phyloP scores from a whole-genome alignment of 2,329 filamentous ascomycete species.

The Cercospora berteroae region DNA sequence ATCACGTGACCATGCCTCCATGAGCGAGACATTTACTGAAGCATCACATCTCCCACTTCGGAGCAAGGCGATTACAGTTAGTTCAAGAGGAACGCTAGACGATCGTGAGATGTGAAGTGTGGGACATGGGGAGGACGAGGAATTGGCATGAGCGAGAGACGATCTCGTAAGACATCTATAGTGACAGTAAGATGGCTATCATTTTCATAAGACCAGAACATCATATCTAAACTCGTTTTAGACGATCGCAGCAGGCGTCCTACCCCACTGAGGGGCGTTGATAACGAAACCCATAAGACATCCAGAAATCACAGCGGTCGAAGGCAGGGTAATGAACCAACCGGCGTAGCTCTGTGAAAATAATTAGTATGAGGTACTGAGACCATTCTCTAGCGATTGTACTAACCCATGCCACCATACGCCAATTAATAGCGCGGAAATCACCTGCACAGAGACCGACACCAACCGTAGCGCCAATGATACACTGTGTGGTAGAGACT shows the following conservation, averaged over 20 bases:
- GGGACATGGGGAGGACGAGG: not conserved
- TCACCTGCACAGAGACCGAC: conserved; percentile 60
- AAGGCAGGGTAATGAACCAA: conserved; percentile 61
- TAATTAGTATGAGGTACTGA: not conserved
- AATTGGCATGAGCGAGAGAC: not conserved
- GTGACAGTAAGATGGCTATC: not conserved
- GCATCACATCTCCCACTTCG: not conserved
- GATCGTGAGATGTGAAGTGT: not conserved
- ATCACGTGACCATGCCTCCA: not conserved
- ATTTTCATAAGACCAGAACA: not conserved
- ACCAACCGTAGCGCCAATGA: conserved; percentile 60
- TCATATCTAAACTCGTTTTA: not conserved
- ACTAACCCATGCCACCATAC: conserved; percentile 46
- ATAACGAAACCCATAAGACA: conserved; percentile 56
- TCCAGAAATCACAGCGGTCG: conserved; percentile 56
- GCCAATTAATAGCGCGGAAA: conserved; percentile 60
- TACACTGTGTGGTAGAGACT: conserved; percentile 63
- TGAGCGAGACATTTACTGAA: not conserved
- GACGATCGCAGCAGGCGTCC: not conserved
- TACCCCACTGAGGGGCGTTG: conserved; percentile 17
- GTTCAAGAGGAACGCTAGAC: not conserved
- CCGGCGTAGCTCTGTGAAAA: conserved; percentile 52
- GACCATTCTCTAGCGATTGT: not conserved
- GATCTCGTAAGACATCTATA: not conserved
- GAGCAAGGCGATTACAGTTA: too few species aligned